A percentile compares a stretch with the other conserved stretches of the same genome.
Conservation (phyloP, 2,329 filamentous ascomycete genomes). For the Trichoderma arundinaceum region DNA sequence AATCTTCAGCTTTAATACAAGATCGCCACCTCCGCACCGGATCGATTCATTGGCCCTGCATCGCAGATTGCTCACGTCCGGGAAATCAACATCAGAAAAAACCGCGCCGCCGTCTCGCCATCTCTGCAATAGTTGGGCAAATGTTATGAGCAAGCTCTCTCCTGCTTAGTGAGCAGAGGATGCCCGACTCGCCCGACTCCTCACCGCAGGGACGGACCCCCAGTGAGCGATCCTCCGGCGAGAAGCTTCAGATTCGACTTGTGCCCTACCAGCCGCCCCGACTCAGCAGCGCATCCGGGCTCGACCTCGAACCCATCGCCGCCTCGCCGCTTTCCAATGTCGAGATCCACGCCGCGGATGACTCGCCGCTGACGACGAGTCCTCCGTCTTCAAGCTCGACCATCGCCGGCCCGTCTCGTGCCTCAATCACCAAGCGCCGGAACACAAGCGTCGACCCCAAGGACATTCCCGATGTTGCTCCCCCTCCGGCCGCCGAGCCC, state of each 20-base stretch:
- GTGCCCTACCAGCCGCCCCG: slow-evolving; percentile 49
- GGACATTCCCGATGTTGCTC: slow-evolving; percentile 4
- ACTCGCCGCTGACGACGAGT: slow-evolving; percentile 8
- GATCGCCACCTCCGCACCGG: slow-evolving; percentile 23
- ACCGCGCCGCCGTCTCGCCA: slow-evolving; percentile 7
- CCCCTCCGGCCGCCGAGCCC: neutral
- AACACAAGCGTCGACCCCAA: slow-evolving; percentile 6
- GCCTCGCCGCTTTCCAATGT: slow-evolving; percentile 13
- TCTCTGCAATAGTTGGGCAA: slow-evolving; percentile 15
- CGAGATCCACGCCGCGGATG: slow-evolving; percentile 21
- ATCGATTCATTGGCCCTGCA: neutral
- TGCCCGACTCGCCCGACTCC: slow-evolving; percentile 43
- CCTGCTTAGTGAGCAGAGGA: slow-evolving; percentile 42
- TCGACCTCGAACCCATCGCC: neutral
- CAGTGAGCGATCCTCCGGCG: slow-evolving; percentile 41
- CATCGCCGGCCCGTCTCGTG: neutral
- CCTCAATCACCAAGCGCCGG: slow-evolving; percentile 3
- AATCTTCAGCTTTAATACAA: neutral
- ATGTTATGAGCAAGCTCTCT: slow-evolving; percentile 37
- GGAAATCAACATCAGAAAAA: neutral
- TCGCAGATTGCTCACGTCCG: neutral
- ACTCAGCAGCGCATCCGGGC: slow-evolving; percentile 41
- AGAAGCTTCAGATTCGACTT: slow-evolving; percentile 45
- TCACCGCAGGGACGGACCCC: slow-evolving; percentile 41
- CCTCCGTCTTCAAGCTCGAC: slow-evolving; percentile 16